phyloP scores from a whole-genome alignment of 192 early-diverging fungal genomes.

The Podila clonocystis region DNA sequence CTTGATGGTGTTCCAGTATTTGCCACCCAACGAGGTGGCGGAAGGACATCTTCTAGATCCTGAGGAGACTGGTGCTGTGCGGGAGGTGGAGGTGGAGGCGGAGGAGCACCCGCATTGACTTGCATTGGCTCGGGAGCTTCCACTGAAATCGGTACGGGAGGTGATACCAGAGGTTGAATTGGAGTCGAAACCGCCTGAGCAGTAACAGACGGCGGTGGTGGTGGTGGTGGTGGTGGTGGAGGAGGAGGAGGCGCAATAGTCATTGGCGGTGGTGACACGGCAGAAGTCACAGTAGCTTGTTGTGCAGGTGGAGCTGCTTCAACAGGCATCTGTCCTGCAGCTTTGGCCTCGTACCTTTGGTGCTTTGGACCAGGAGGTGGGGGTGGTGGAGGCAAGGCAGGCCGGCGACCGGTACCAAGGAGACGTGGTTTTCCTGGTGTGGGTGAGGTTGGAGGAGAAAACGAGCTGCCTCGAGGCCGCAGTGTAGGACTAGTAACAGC shows the following conservation, averaged over 20 bases:
- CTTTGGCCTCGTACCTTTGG: slow-evolving; percentile 20
- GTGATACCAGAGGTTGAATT: too few relatives aligned
- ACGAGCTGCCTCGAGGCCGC: neutral
- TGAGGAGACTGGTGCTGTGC: neutral
- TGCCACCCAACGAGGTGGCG: neutral
- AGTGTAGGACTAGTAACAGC: slow-evolving; percentile 17
- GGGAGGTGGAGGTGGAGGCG: slow-evolving; percentile 20
- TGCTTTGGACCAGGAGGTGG: slow-evolving; percentile 43
- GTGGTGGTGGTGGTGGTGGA: slow-evolving; percentile 9
- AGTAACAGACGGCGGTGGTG: slow-evolving; percentile 21
- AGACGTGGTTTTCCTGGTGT: slow-evolving; percentile 12
- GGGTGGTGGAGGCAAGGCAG: slow-evolving; percentile 40
- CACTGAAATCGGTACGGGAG: neutral
- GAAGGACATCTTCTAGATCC: neutral
- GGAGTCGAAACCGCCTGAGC: slow-evolving; percentile 27
- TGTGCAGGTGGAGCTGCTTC: neutral
- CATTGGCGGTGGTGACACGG: slow-evolving; percentile 1
- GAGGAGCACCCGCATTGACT: neutral
- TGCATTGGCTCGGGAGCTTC: too few relatives aligned
- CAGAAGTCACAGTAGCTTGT: neutral
- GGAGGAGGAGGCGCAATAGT: slow-evolving; percentile 11
- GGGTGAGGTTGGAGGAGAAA: slow-evolving; percentile 15
- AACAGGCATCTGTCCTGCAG: neutral
- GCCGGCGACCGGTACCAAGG: slow-evolving; percentile 25
- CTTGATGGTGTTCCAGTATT: slow-evolving; percentile 1